Evolutionary conservation across 2,329 filamentous ascomycete genomes (phyloP).

Genomic region (Calonectria pauciramosa): DNA sequence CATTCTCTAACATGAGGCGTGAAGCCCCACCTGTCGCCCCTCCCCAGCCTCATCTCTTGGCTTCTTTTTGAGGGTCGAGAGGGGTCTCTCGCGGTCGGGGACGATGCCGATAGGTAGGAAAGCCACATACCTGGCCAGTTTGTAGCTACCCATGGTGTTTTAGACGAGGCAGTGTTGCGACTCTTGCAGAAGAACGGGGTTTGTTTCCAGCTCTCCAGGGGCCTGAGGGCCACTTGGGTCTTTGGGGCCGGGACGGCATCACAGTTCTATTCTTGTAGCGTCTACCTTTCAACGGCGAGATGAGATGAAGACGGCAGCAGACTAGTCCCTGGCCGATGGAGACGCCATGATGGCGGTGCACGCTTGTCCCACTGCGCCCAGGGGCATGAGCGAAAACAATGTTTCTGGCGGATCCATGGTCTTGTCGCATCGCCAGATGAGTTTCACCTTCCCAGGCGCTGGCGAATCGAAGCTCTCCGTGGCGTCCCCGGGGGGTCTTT

Average conservation of each 20-base stretch:
- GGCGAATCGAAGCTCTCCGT: slow-evolving; percentile 26
- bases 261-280: slow-evolving; percentile 25
- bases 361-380: neutral
- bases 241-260: neutral
- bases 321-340: neutral
- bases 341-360: slow-evolving; percentile 17
- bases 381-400: slow-evolving; percentile 2
- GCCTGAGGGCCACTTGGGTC: neutral
- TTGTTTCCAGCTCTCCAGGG: slow-evolving; percentile 10
- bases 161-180: slow-evolving; percentile 23
- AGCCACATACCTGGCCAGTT: neutral
- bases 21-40: neutral
- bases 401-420: slow-evolving; percentile 10
- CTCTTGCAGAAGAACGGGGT: slow-evolving; percentile 14
- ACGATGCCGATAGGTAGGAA: slow-evolving; percentile 26
- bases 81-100: neutral
- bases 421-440: slow-evolving; percentile 10
- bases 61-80: neutral
- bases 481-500: neutral
- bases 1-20: slow-evolving; percentile 21
- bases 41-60: slow-evolving; percentile 18
- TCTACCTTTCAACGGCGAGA: slow-evolving; percentile 12
- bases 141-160: neutral
- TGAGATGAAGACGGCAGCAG: slow-evolving; percentile 21
- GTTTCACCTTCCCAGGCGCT: slow-evolving; percentile 25